Evolutionary conservation across 2,329 filamentous ascomycete genomes (phyloP).

Genomic region (Penicillium olsonii): DNA sequence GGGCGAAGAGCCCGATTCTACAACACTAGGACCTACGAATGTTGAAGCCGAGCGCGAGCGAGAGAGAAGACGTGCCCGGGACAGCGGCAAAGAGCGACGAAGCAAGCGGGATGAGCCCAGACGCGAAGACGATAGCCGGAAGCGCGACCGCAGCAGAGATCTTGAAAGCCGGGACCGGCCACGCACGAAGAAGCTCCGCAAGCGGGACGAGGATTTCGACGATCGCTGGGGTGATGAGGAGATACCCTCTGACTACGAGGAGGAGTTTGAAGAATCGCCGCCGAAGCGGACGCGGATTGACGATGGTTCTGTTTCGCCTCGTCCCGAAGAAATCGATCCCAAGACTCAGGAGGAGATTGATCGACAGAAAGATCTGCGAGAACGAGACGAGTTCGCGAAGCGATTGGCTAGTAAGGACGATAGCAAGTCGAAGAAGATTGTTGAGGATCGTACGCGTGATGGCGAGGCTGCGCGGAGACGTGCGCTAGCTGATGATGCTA

Average conservation of each 20-base stretch:
- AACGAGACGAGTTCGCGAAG: constrained; percentile 78
- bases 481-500: constrained; percentile 66
- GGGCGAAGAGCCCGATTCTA: constrained; percentile 48
- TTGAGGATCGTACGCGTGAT: constrained; percentile 61
- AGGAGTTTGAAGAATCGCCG: constrained; percentile 68
- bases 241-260: constrained; percentile 34
- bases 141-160: constrained; percentile 41
- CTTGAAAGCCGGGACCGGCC: constrained; percentile 43
- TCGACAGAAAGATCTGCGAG: constrained; percentile 67
- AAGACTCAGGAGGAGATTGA: constrained; percentile 60
- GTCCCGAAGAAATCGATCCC: constrained; percentile 57
- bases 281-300: constrained; percentile 71
- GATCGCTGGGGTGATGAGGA: constrained; percentile 84
- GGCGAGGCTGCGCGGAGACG: constrained; percentile 62
- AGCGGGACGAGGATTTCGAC: constrained; percentile 63
- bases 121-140: constrained; percentile 40
- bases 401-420: constrained; percentile 72
- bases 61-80: constrained; percentile 20
- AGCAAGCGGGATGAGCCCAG: constrained; percentile 22
- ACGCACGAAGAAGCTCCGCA: constrained; percentile 54
- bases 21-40: constrained; percentile 32
- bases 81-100: constrained; percentile 27
- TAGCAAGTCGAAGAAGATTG: constrained; percentile 67
- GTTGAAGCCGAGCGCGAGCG: constrained; percentile 42
- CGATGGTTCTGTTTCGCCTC: constrained; percentile 46